Conservation (phyloP, 1,284 basidiomycete species). For the Fomitopsis betulina region DNA sequence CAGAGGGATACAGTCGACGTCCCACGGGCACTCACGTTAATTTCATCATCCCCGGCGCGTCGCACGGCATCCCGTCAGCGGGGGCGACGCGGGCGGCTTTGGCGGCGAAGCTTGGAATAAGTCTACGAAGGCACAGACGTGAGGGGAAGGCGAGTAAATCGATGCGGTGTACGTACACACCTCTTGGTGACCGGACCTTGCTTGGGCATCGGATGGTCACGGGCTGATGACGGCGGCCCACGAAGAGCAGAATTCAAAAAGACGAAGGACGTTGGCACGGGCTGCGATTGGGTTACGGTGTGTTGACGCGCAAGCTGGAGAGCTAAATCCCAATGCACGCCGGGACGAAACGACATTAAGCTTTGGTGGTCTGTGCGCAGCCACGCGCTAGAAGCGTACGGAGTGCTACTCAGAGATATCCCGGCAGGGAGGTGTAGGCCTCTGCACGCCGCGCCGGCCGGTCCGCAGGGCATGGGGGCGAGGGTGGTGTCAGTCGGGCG, state of each 20-base stretch:
- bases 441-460: background rate
- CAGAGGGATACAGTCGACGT: background rate
- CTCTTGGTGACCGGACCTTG: background rate
- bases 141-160: background rate
- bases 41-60: background rate
- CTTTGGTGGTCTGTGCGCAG: background rate
- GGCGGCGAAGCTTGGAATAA: background rate
- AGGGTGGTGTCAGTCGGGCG: background rate
- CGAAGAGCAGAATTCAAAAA: background rate
- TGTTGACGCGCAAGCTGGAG: background rate
- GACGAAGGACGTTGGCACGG: background rate
- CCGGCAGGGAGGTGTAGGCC: background rate
- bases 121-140: background rate
- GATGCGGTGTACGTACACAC: background rate
- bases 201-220: background rate
- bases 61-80: background rate
- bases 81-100: background rate
- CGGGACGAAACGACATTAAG: background rate
- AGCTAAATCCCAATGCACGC: background rate
- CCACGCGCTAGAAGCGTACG: background rate
- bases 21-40: background rate
- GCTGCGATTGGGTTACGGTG: background rate
- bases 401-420: background rate
- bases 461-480: background rate
- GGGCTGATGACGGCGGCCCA: background rate